phyloP scores from a whole-genome alignment of 2,329 filamentous ascomycete genomes.

The Lachnellula arida region DNA sequence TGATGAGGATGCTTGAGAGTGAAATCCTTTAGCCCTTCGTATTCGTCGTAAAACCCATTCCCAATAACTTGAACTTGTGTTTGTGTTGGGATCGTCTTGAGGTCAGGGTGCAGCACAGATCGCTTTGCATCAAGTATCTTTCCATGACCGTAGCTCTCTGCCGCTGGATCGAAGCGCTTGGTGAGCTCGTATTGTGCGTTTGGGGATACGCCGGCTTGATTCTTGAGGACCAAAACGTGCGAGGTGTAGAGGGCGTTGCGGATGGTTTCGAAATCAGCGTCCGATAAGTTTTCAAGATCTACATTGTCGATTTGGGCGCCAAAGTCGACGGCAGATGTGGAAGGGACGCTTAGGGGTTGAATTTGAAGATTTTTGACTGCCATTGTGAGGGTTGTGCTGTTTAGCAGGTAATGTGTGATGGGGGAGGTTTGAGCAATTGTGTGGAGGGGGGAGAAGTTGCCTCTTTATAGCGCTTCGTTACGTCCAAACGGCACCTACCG shows the following conservation, averaged over 20 bases:
- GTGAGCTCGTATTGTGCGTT: conserved; percentile 72
- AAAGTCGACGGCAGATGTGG: conserved; percentile 46
- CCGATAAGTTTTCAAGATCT: conserved; percentile 58
- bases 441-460: background rate
- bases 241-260: conserved; percentile 61
- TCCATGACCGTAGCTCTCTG: conserved; percentile 67
- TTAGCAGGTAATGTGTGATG: background rate
- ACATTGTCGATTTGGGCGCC: conserved; percentile 55
- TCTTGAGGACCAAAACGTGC: conserved; percentile 67
- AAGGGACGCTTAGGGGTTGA: conserved; percentile 19
- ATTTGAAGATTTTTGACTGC: conserved; percentile 29
- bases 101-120: conserved; percentile 66
- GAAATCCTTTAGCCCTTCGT: conserved; percentile 66
- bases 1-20: conserved; percentile 72
- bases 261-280: conserved; percentile 60
- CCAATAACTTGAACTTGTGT: conserved; percentile 78
- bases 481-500: background rate
- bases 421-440: background rate
- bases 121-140: conserved; percentile 64
- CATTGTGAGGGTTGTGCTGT: conserved; percentile 19
- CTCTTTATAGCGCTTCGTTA: background rate
- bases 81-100: conserved; percentile 76
- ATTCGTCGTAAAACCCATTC: conserved; percentile 64
- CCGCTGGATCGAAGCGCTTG: conserved; percentile 64
- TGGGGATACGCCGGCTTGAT: conserved; percentile 58